Evolutionary conservation across 345 rosid species (phyloP), one percentile per base, ranked within the genome.

Genomic region (Ceriops tagal): DNA sequence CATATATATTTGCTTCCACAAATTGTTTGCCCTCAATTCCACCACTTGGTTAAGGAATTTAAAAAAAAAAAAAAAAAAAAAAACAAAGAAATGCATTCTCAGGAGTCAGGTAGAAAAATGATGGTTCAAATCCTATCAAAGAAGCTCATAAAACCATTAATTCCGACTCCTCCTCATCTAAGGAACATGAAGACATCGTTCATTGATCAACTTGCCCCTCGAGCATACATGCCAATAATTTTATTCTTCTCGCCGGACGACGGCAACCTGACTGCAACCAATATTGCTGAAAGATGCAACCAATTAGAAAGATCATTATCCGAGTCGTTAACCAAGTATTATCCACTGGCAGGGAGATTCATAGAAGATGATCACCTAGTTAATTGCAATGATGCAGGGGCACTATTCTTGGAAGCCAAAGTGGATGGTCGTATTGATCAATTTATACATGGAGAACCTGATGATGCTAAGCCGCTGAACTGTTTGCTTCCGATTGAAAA

Each of bases 321-420:
- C 2, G 28, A 66, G n/a, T 26, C 70, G 3, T 63, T 81, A 46
- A 1, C 64, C 21, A 65, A 16, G 9, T 81, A 65, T 61, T 78
- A 78, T 62, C 82, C 82, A 13, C 52, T 81, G 59, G 77, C 80
- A 0, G 84, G 80, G 26, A 75, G 76, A 75, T 62, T 62, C 15
- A 49, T 68, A 18, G 55, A 16, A 32, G 73, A 65, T n/a, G 65
- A 53, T 4, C 16, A 52, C 22, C 62, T 18, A 6, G 72, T 82
- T 8, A 71, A 77, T 1, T 82, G 83, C 51, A 68, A 68, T 27
- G 80, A 82, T 13, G 60, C 63, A 0, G 83, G 83, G 0, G 79
- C 49, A 0, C 64, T 69, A 3, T 79, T 55, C 52, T 4, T 76
- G 8, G 81, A 74, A 56, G 71, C 85, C 8, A 61, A 16, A 37